Percentiles rank a stretch among this genome's conserved stretches.
phyloP scores from a whole-genome alignment of 139 green algal genomes.

The Cymbomonas tetramitiformis region DNA sequence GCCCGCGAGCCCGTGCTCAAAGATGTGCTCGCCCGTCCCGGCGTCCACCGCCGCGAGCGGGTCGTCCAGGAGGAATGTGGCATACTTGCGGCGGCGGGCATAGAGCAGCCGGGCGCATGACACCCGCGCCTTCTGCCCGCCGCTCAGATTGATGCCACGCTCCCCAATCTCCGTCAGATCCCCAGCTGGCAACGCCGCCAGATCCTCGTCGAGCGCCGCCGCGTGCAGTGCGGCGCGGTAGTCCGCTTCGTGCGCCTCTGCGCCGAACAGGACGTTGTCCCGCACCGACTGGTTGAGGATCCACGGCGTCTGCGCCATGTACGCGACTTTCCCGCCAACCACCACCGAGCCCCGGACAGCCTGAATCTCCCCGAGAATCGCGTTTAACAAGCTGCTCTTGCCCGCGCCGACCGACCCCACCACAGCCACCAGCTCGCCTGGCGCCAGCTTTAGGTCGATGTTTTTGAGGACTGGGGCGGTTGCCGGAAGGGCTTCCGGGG shows the following conservation, averaged over 20 bases:
- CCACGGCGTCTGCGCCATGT: constrained; percentile 26
- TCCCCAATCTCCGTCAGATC: constrained; percentile 53
- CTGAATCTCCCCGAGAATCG: constrained; percentile 27
- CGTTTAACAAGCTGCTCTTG: constrained; percentile 21
- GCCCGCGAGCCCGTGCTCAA: constrained; percentile 50
- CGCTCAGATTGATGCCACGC: constrained; percentile 42
- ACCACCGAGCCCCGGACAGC: background rate
- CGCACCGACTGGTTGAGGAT: constrained; percentile 34
- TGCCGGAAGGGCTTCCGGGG: no score
- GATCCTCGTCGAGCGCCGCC: constrained; percentile 32
- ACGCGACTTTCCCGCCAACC: background rate
- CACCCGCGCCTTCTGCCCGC: constrained; percentile 50
- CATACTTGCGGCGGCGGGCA: constrained; percentile 33
- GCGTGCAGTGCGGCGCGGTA: constrained; percentile 23
- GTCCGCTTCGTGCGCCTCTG: constrained; percentile 11
- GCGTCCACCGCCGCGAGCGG: constrained; percentile 77
- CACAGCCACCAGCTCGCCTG: constrained; percentile 10
- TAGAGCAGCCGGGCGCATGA: constrained; percentile 52
- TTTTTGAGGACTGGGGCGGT: no score
- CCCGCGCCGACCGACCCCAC: constrained; percentile 22
- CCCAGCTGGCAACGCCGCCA: constrained; percentile 36
- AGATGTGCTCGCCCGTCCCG: constrained; percentile 68
- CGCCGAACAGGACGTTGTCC: constrained; percentile 35
- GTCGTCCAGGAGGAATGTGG: constrained; percentile 76
- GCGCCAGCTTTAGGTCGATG: background rate